Base-by-base conservation (phyloP, 2,329 filamentous ascomycete genomes). In the Graphium sp. region DNA sequence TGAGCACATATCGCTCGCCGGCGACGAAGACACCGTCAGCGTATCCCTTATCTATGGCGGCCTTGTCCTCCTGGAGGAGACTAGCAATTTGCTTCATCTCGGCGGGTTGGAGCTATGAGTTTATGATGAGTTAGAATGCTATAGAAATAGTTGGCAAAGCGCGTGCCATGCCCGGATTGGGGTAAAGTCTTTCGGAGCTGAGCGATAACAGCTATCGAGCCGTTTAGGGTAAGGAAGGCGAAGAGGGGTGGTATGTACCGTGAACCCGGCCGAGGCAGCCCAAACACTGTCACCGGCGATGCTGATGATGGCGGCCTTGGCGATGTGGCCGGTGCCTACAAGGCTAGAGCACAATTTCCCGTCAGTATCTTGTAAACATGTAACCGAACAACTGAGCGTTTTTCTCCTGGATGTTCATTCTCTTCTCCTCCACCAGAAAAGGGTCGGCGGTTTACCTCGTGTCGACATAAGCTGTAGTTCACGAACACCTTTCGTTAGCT, bases 271-370 rank as follows among this genome's bases (percentile, higher is more conserved):
- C 17, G 73, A 74, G 23, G 62, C 50, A 35, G 83, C 83, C 82
- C 83, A 91, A 43, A 71, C 65, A 49, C 75, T 83, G 56, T 80
- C 79, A 44, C 83, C 81, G 41, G 78, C 78, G 39, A 57, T 59
- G 55, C 78, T 84, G 62, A 89, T 73, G 52, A 93, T 84, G 48
- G 80, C 79, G 44, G 68, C 84, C 60, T 83, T 76, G 60, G 89
- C 77, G 47, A 92, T 56, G 50, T 85, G 75, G 46, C 74, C 74
- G 44, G 66, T 74, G 58, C 66, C 76, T 47, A 91, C 68, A 45
- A 93, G 72, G 68, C 83, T 92, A 48, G 41, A 36, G 12, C 4
- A 26, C 16, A 7, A 26, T 26, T n/a, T 8, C 13, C 16, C 6
- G 15, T 36, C 38, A 44, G 41, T 34, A 39, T 39, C 30, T 22